These are phyloP conservation scores for Cordyceps cicadae DNA, from an alignment of 2,329 filamentous ascomycete genomes.

Conservation along the genomic window DNA sequence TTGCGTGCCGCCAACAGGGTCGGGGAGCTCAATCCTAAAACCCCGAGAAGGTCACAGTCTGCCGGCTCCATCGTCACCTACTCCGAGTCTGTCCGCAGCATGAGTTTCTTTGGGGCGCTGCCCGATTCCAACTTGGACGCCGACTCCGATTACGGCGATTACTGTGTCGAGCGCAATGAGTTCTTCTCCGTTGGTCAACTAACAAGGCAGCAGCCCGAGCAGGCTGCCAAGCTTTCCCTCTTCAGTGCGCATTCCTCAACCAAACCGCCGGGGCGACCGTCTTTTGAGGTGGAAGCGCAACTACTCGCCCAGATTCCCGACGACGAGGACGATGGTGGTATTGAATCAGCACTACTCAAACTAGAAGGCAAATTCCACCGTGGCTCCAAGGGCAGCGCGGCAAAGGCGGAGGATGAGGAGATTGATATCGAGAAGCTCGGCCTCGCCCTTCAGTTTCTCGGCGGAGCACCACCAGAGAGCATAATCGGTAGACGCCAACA, in stretches of 20 bases:
- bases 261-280: slow-evolving; percentile 57
- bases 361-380: slow-evolving; percentile 78
- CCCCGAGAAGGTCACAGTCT: slow-evolving; percentile 46
- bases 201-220: slow-evolving; percentile 41
- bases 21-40: slow-evolving; percentile 46
- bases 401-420: slow-evolving; percentile 13
- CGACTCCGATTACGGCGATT: slow-evolving; percentile 13
- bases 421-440: slow-evolving; percentile 14
- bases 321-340: slow-evolving; percentile 69
- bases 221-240: slow-evolving; percentile 36
- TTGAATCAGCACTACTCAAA: slow-evolving; percentile 87
- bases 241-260: slow-evolving; percentile 53
- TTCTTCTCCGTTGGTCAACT: slow-evolving; percentile 53
- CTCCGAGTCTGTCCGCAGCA: slow-evolving; percentile 47
- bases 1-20: slow-evolving; percentile 60
- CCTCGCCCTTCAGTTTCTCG: slow-evolving; percentile 8
- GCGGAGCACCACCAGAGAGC: neutral
- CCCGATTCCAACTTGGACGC: slow-evolving; percentile 24
- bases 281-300: slow-evolving; percentile 82
- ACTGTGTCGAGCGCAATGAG: slow-evolving; percentile 27
- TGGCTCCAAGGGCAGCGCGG: slow-evolving; percentile 26
- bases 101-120: slow-evolving; percentile 40
- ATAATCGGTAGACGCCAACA: neutral
- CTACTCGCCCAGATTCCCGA: slow-evolving; percentile 84
- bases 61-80: slow-evolving; percentile 52